Evolutionary conservation across 2,329 filamentous ascomycete species (phyloP).

Genomic region (Zasmidium angulare): DNA sequence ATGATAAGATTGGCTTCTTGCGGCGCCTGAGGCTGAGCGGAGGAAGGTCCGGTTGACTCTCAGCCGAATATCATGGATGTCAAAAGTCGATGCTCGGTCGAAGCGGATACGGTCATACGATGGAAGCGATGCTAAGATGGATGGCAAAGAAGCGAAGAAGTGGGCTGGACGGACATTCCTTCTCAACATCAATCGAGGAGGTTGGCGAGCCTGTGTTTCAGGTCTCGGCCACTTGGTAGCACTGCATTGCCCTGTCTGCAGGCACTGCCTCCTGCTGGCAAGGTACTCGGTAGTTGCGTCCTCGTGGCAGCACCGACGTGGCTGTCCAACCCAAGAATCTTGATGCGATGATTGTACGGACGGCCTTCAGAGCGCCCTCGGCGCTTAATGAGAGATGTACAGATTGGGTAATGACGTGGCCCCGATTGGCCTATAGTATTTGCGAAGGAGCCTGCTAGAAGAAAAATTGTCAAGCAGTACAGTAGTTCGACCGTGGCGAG

Average conservation of each 20-base stretch:
- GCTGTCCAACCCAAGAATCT: constrained; percentile 3
- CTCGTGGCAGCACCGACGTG: constrained; percentile 7
- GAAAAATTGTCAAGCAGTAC: not conserved
- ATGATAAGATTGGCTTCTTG: not conserved
- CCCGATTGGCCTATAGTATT: not conserved
- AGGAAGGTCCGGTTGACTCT: not conserved
- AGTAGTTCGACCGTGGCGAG: not conserved
- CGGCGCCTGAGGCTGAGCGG: not conserved
- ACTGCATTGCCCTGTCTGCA: not conserved
- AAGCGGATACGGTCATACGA: not conserved
- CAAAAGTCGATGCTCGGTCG: not conserved
- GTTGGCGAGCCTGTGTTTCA: not conserved
- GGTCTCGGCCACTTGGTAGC: not conserved
- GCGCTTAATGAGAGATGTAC: not conserved
- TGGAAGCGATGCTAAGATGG: too few relatives aligned
- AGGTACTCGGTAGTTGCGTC: not conserved
- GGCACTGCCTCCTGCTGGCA: not conserved
- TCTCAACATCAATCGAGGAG: too few relatives aligned
- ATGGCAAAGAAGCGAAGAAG: too few relatives aligned
- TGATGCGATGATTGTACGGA: constrained; percentile 3
- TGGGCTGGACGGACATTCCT: too few relatives aligned
- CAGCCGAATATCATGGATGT: not conserved
- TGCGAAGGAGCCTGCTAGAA: not conserved
- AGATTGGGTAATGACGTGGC: not conserved
- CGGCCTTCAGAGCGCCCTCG: not conserved